Percentiles rank a stretch among this genome's conserved stretches.
phyloP scores from a whole-genome alignment of 192 early-diverging fungal species.

The Coemansia reversa region DNA sequence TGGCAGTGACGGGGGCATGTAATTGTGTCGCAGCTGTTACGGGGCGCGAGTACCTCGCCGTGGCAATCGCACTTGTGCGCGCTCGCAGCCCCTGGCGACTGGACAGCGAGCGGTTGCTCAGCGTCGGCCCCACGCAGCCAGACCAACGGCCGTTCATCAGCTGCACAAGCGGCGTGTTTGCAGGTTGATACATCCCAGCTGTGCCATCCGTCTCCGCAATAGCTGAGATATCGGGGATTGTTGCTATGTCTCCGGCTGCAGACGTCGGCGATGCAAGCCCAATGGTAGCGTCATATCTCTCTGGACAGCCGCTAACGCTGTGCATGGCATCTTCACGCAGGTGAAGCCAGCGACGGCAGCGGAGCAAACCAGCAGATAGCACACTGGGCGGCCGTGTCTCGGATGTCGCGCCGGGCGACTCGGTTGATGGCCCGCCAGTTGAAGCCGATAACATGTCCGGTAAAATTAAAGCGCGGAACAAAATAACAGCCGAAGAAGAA shows the following conservation, averaged over 20 bases:
- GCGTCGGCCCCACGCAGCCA: conserved; percentile 26
- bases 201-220: neutral
- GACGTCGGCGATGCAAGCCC: conserved; percentile 23
- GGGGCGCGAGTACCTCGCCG: conserved; percentile 8
- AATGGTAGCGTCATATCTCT: conserved; percentile 18
- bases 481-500: neutral
- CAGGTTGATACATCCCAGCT: conserved; percentile 10
- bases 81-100: conserved; percentile 19
- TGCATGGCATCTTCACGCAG: conserved; percentile 12
- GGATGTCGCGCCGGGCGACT: conserved; percentile 5
- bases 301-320: conserved; percentile 18
- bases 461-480: neutral
- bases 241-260: conserved; percentile 6
- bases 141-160: conserved; percentile 31
- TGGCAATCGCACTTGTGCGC: conserved; percentile 17
- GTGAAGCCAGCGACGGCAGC: conserved; percentile 32
- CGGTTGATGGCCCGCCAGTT: conserved; percentile 1
- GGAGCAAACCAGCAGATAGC: conserved; percentile 11
- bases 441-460: conserved; percentile 15
- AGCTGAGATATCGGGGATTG: neutral
- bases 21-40: conserved; percentile 4
- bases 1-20: neutral
- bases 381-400: conserved; percentile 8
- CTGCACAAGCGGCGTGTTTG: conserved; percentile 17
- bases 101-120: conserved; percentile 36